Evolutionary conservation across 495 filamentous ascomycete species (phyloP).

Genomic region (Podospora bellae-mahoneyi): DNA sequence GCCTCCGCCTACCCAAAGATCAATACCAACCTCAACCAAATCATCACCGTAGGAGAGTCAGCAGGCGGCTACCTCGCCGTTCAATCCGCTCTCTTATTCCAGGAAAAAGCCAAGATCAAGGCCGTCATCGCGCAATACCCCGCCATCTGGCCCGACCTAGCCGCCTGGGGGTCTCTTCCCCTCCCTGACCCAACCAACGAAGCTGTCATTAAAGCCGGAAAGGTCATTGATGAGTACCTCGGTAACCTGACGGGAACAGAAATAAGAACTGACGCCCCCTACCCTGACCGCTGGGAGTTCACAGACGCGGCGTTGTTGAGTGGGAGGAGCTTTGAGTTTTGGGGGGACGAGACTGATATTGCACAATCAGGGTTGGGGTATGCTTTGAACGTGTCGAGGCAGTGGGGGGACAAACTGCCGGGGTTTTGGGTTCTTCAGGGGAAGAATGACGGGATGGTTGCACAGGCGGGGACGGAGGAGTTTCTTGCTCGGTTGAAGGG

Average conservation of each 20-base stretch:
- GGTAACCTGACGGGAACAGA: background rate
- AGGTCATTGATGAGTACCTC: conserved; percentile 15
- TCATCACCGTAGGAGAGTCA: conserved; percentile 31
- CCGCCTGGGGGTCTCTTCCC: conserved; percentile 2
- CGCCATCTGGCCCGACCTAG: conserved; percentile 18
- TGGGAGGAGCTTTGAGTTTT: conserved; percentile 16
- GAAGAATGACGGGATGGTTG: conserved; percentile 16
- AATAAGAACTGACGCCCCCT: conserved; percentile 12
- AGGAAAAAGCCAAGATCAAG: conserved; percentile 12
- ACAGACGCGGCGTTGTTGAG: conserved; percentile 9
- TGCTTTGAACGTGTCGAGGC: conserved; percentile 6
- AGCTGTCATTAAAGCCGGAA: background rate
- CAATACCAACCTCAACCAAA: conserved; percentile 8
- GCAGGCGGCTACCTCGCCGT: conserved; percentile 41
- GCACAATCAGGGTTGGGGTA: conserved; percentile 14
- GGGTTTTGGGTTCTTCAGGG: conserved; percentile 26
- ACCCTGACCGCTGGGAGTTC: conserved; percentile 7
- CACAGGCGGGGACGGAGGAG: conserved; percentile 17
- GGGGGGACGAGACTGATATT: background rate
- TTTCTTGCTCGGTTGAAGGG: conserved; percentile 15
- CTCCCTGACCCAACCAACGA: background rate
- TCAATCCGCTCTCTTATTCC: conserved; percentile 31
- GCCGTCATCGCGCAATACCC: conserved; percentile 21
- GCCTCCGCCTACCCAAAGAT: background rate
- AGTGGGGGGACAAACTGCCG: conserved; percentile 13